These are phyloP conservation scores for Coniosporium tulheliwenetii DNA, from an alignment of 2,329 filamentous ascomycete species.

Conservation along the genomic window DNA sequence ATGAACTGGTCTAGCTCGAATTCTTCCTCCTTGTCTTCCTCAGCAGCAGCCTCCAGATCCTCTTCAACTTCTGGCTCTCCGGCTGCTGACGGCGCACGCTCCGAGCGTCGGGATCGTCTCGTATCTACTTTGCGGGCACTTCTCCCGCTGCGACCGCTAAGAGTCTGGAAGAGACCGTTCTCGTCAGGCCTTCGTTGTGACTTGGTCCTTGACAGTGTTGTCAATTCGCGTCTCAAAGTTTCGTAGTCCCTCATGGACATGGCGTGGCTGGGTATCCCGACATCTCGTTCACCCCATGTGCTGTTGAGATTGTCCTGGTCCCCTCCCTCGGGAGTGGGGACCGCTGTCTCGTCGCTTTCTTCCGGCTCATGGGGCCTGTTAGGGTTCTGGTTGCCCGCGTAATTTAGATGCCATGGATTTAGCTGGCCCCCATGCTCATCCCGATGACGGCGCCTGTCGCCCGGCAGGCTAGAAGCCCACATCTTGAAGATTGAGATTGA, in stretches of 20 bases:
- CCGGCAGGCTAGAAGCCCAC: not conserved
- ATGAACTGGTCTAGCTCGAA: constrained; percentile 59
- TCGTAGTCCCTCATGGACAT: constrained; percentile 45
- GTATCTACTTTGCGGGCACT: constrained; percentile 5
- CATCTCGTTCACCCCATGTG: constrained; percentile 48
- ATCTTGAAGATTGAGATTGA: not conserved
- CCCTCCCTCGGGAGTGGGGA: constrained; percentile 9
- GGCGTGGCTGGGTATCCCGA: constrained; percentile 35
- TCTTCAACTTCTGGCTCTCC: constrained; percentile 5
- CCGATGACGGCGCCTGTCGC: not conserved
- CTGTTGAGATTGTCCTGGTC: constrained; percentile 25
- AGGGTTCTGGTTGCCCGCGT: not conserved
- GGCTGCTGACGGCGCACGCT: constrained; percentile 10
- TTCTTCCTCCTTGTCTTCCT: constrained; percentile 33
- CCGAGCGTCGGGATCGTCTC: constrained; percentile 8
- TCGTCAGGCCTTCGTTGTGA: constrained; percentile 9
- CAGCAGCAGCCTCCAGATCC: constrained; percentile 26
- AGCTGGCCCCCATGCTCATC: not conserved
- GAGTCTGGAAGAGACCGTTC: constrained; percentile 13
- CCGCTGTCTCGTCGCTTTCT: constrained; percentile 2
- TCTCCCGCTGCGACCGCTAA: constrained; percentile 11
- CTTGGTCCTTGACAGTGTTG: constrained; percentile 32
- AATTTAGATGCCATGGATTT: not conserved
- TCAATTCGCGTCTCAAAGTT: constrained; percentile 39
- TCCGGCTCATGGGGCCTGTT: not conserved